Evolutionary conservation across 805 yeast species (phyloP), one percentile per base, ranked within the genome.

Genomic region (Wickerhamomyces sydowiorum): DNA sequence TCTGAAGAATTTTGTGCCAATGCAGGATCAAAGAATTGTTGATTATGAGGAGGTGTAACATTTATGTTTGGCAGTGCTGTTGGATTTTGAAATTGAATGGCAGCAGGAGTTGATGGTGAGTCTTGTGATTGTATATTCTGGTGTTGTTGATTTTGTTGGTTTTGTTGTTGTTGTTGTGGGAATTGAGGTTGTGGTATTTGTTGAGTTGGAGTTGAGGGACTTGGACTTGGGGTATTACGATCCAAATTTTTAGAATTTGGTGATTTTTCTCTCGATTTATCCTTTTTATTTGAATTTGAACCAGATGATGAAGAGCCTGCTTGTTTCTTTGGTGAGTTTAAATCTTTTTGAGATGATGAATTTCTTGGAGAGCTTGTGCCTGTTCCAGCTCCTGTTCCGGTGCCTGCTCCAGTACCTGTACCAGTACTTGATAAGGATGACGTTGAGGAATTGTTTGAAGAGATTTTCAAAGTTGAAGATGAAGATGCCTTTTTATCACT

Each of bases 1-100:
- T 54, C 48, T 8, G 31, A 15, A 14, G 30, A 30, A 18, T 9
- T 15, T 34, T 38, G 36, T 6, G 15, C 5, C 5, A 18, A 28
- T 14, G 5, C 5, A 4, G 31, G 39, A 21, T 37, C 32, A 19
- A 40, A 36, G 14, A 22, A 43, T 22, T 37, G 50, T 28, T 49
- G 46, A 14, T 41, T 19, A 35, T 53, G 53, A 13, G 53, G 52
- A 15, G 51, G 51, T 4, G 45, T 34, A 28, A 43, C 30, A 36
- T 37, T 33, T 15, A 41, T 37, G 14, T 37, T 37, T 21, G 39
- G 39, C 13, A 37, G 14, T 7, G 18, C 23, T 19, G 18, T 6
- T 28, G 18, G 22, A 7, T 19, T 19, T 20, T 27, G 33, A 12
- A 25, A 30, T 29, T 37, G 28, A 15, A 17, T 9, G 14, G 31